Base-by-base conservation (phyloP, 2,329 filamentous ascomycete genomes). In the Venturia asperata region DNA sequence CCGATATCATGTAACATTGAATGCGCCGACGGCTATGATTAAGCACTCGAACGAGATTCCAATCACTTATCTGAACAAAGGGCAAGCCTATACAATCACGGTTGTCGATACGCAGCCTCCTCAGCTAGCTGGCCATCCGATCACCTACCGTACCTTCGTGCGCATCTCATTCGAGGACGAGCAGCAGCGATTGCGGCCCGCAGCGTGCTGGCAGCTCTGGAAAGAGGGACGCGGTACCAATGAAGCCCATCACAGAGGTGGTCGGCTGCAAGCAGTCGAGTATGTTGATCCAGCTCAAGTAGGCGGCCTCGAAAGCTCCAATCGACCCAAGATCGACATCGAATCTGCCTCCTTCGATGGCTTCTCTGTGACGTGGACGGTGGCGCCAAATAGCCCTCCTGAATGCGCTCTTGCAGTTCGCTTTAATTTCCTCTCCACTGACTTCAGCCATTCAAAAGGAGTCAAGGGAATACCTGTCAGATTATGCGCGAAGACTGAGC, bases 101-200 rank as follows among this genome's bases (percentile, higher is more conserved):
- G 84, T 99, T 37, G 81, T 89, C 60, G 94, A 99, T 73, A 94
- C 89, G 0, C 80, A 82, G 6, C 84, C 88, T 1, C 80, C 82
- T 1, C 77, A 87, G 5, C 82, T 85, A 2, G 78, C 83, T 42
- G 75, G 79, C 0, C 83, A 83, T 5, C 87, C 86, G 10, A 80
- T 87, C 17, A 88, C 84, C 69, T 97, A 97, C 74, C 86, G 94
- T 64, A 97, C 93, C 0, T 96, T 89, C 73, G 85, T 99, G 60
- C 88, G 94, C n/a, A 87, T 99, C 60, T 97, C 93, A 0, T 99
- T 97, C 71, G 93, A 99, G 74, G 94, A 99, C 68, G 92, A 97
- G 67, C 89, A 96, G 74, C 94, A 97, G 75, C 84, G 93, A 67
- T 86, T 88, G 71, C 90, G 90, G 70, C 92, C 92, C 1, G 86